These are phyloP conservation scores for Mallotus japonicus DNA, from an alignment of 441 rosid species.

Conservation along the genomic window DNA sequence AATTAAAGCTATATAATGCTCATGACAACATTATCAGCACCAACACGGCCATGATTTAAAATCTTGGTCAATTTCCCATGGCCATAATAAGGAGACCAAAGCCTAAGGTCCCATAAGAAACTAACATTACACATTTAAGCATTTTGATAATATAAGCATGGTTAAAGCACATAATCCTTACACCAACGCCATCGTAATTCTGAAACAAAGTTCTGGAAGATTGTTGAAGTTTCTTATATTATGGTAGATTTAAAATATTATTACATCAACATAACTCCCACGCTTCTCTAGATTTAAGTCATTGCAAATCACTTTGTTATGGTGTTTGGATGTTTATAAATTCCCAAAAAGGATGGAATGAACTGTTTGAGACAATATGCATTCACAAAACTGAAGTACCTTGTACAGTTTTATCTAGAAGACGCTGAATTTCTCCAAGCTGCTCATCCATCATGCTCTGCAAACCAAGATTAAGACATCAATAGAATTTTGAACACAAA, in stretches of 20 bases:
- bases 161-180: neutral
- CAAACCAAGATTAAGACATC: constrained; percentile 28
- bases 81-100: neutral
- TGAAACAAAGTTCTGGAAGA: neutral
- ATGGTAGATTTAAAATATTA: neutral
- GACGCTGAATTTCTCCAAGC: constrained; percentile 61
- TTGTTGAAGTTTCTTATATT: neutral
- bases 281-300: too few relatives aligned
- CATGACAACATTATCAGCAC: constrained; percentile 5
- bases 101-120: neutral
- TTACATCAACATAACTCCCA: too few relatives aligned
- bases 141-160: neutral
- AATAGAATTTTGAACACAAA: constrained; percentile 7
- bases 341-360: too few relatives aligned
- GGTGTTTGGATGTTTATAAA: too few relatives aligned
- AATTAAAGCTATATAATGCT: neutral
- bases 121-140: neutral
- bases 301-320: too few relatives aligned
- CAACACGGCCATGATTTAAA: neutral
- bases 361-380: neutral
- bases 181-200: neutral
- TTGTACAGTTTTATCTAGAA: constrained; percentile 81
- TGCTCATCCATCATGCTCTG: constrained; percentile 58
- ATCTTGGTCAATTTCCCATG: constrained; percentile 3
- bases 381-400: constrained; percentile 43